Evolutionary conservation across 805 yeast species (phyloP).

Genomic region (Wickerhamomyces tratensis): DNA sequence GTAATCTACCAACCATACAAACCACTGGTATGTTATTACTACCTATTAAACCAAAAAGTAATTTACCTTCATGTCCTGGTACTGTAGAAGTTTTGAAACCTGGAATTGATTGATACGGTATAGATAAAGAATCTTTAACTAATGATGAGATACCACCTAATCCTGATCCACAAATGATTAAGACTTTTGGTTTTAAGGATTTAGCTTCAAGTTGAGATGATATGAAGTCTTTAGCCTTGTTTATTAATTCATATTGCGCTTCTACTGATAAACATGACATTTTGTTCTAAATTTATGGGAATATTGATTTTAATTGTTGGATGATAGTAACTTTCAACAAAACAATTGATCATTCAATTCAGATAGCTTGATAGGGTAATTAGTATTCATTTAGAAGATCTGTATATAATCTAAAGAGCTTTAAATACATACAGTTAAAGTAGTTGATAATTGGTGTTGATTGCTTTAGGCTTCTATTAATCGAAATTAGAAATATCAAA

Average conservation of each 20-base stretch:
- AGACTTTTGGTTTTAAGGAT: conserved; percentile 41
- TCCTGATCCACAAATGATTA: conserved; percentile 93
- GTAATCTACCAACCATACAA: conserved; percentile 91
- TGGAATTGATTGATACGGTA: conserved; percentile 65
- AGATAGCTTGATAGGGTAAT: no score
- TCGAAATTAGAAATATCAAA: no score
- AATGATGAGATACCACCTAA: conserved; percentile 71
- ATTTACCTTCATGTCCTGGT: conserved; percentile 79
- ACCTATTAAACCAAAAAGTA: conserved; percentile 73
- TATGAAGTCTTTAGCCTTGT: conserved; percentile 10
- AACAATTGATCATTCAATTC: no score
- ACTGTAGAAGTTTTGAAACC: conserved; percentile 79
- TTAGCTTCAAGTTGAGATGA: conserved; percentile 2
- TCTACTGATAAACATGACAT: background rate
- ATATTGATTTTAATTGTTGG: no score
- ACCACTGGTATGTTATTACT: conserved; percentile 64
- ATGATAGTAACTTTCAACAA: no score
- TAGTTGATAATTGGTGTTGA: no score
- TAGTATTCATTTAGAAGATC: no score
- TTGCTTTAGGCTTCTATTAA: no score
- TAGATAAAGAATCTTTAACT: conserved; percentile 29
- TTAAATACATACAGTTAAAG: no score
- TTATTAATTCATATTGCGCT: conserved; percentile 7
- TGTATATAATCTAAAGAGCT: no score
- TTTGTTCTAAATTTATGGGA: no score